Base-by-base conservation (phyloP, 306 rosid genomes). In the Acmispon strigosus region DNA sequence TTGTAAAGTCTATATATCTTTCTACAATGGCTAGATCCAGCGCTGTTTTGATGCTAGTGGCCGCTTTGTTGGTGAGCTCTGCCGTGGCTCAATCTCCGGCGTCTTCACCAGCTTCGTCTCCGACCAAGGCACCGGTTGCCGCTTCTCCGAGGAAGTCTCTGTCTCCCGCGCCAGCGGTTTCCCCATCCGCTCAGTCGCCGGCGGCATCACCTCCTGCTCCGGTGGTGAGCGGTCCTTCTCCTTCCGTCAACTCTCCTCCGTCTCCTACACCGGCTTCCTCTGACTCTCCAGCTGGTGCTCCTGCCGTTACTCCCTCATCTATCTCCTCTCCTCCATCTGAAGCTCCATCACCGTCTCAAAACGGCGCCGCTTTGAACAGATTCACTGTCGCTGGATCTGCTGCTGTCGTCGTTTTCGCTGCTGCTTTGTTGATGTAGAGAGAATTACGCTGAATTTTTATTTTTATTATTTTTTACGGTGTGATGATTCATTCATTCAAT, bases 221-320 rank as follows among this genome's bases (percentile, higher is more conserved):
- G 8, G 73, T 39, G 18, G 37, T 12, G 41, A 64, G 15, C 27
- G 72, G 8, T 34, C 66, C 81, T 0, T 45, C 88, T 64, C 80
- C 85, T 14, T 69, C 87, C 57, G 36, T 17, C 53, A 19, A 29
- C 68, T 82, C 92, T 69, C 87, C 87, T 2, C 87, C 87, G 0
- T 41, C 82, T 22, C 79, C 82, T 22, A 54, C 88, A 14, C 55
- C 63, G 0, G 12, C 76, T 18, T 8, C 84, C 2, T 7, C 83
- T 8, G 62, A 2, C 0, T 47, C 88, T 0, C 82, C 90, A 0
- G 73, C 54, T 2, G 29, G 15, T 27, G 1, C 54, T 50, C 83
- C 80, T 5, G 4, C 75, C 0, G 8, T 20, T 2, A 22, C 85
- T 78, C 90, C 92, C 3, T 42, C 86, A 0, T 47, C 82, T 1